Evolutionary conservation across 139 green algal species (phyloP).

Genomic region (Mesostigma viride): DNA sequence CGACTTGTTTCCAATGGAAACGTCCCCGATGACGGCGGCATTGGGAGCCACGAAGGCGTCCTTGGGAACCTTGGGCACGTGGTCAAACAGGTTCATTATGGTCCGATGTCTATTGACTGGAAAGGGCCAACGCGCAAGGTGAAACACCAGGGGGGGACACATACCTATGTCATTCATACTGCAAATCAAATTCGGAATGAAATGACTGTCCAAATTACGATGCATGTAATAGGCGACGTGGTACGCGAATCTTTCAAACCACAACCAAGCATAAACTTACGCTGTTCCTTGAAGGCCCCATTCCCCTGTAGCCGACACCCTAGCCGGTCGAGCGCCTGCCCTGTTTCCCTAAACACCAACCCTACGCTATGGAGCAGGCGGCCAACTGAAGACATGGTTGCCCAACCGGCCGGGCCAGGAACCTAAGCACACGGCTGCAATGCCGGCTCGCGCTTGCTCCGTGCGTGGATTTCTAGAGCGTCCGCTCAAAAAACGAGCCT

Average conservation of each 20-base stretch:
- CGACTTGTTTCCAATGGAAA: constrained; percentile 59
- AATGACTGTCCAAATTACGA: not conserved
- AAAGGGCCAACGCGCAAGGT: too few relatives aligned
- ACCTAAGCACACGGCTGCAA: too few relatives aligned
- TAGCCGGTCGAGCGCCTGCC: constrained; percentile 77
- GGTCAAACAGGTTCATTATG: constrained; percentile 51
- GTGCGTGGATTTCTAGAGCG: too few relatives aligned
- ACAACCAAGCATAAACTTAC: constrained; percentile 43
- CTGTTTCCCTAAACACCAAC: constrained; percentile 77
- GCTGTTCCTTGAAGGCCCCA: constrained; percentile 69
- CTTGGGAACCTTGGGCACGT: constrained; percentile 45
- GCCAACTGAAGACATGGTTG: constrained; percentile 17
- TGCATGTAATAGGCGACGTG: not conserved
- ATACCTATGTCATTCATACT: too few relatives aligned
- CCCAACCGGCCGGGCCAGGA: not conserved
- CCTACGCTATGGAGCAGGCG: constrained; percentile 52
- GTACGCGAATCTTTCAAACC: not conserved
- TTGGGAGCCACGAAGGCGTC: constrained; percentile 75
- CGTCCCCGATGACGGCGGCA: constrained; percentile 72
- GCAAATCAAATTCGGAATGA: constrained; percentile 19
- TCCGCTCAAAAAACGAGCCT: too few relatives aligned
- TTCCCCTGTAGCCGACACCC: constrained; percentile 74
- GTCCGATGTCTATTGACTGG: constrained; percentile 51
- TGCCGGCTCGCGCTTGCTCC: too few relatives aligned
- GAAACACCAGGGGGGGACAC: too few relatives aligned